phyloP scores from a whole-genome alignment of 2,329 filamentous ascomycete species.

The Aspergillus ochraceoroseus region DNA sequence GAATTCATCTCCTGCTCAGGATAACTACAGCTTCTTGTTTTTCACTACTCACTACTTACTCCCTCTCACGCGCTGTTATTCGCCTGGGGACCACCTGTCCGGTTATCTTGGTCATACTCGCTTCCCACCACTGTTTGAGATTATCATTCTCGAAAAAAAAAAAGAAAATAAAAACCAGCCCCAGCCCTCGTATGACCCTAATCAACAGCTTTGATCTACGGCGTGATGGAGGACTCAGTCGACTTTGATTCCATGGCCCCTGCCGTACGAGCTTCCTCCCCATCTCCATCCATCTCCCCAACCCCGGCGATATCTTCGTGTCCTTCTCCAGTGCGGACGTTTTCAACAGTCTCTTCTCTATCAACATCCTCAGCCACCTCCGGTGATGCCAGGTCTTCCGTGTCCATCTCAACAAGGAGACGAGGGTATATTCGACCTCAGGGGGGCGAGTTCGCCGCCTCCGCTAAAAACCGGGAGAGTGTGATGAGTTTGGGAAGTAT shows the following conservation, averaged over 20 bases:
- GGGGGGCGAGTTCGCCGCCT: conserved; percentile 83
- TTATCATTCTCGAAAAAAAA: too few species aligned
- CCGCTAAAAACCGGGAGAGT: conserved; percentile 83
- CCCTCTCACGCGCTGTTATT: conserved; percentile 11
- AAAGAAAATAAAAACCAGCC: not conserved
- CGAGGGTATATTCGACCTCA: conserved; percentile 84
- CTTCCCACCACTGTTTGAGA: too few species aligned
- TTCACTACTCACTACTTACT: too few species aligned
- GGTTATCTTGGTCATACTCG: conserved; percentile 12
- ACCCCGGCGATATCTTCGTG: conserved; percentile 44
- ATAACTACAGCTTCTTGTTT: too few species aligned
- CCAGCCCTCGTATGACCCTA: conserved; percentile 8
- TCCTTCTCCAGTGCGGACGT: conserved; percentile 43
- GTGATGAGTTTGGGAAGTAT: conserved; percentile 96
- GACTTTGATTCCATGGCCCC: conserved; percentile 21
- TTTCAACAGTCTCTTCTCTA: conserved; percentile 44
- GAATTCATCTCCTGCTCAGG: too few species aligned
- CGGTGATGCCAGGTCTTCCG: conserved; percentile 40
- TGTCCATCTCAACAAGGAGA: conserved; percentile 49
- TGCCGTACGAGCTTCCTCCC: conserved; percentile 35
- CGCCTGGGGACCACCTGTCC: conserved; percentile 21
- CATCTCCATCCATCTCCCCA: conserved; percentile 40
- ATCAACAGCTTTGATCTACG: conserved; percentile 11
- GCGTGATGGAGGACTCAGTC: conserved; percentile 29
- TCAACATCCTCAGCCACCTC: conserved; percentile 45